A percentile compares a stretch with the other conserved stretches of the same genome.
These are phyloP conservation scores for Cucurbita ficifolia DNA, from an alignment of 306 rosid species.

Conservation along the genomic window DNA sequence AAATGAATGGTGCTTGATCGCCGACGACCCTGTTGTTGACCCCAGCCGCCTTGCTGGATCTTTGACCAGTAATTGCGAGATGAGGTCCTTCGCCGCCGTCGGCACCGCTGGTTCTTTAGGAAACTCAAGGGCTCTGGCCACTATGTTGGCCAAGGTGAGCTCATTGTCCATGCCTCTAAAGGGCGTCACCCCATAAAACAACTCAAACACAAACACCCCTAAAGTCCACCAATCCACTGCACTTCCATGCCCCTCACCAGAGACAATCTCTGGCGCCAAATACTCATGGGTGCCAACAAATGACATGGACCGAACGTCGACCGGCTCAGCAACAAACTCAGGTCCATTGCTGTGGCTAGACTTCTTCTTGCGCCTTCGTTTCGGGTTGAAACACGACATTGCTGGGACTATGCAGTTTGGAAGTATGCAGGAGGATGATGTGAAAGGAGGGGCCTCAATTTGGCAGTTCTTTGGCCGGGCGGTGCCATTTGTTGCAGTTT, in stretches of 20 bases:
- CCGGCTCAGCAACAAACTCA: constrained; percentile 50
- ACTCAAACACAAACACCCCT: constrained; percentile 45
- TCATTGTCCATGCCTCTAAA: constrained; percentile 55
- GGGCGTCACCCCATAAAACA: constrained; percentile 61
- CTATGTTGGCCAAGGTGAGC: constrained; percentile 53
- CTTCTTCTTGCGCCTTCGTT: constrained; percentile 32
- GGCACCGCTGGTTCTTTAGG: constrained; percentile 47
- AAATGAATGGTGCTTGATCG: constrained; percentile 47
- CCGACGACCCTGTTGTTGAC: constrained; percentile 44
- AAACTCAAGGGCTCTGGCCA: constrained; percentile 63
- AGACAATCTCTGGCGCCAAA: constrained; percentile 40
- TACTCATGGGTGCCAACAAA: constrained; percentile 50
- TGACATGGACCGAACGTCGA: constrained; percentile 55
- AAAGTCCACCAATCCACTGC: constrained; percentile 80
- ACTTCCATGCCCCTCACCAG: constrained; percentile 69
- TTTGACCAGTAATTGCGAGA: constrained; percentile 43
- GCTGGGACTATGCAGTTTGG: constrained; percentile 54
- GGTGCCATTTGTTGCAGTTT: constrained; percentile 19
- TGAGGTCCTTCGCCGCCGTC: constrained; percentile 38
- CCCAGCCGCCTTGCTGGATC: constrained; percentile 56
- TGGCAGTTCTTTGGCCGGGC: constrained; percentile 3
- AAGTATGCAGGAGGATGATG: constrained; percentile 50
- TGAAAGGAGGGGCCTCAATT: constrained; percentile 21
- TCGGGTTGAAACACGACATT: constrained; percentile 48
- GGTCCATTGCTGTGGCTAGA: constrained; percentile 7